These are phyloP conservation scores for Chaetomiaceae sp. DNA, from an alignment of 2,329 filamentous ascomycete species.

Conservation along the genomic window DNA sequence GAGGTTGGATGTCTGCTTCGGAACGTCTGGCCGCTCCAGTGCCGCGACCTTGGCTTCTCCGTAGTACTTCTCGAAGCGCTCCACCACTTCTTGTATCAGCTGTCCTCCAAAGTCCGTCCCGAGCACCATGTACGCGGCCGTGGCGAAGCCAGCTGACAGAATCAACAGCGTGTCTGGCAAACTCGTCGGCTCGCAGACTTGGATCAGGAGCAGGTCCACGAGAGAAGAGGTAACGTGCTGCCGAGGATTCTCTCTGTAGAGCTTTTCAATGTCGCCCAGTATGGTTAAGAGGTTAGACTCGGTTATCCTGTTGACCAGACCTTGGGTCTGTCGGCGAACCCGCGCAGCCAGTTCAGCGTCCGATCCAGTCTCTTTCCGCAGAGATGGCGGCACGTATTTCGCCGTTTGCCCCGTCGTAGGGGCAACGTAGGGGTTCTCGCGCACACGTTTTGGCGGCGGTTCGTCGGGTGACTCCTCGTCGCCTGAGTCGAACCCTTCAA, in stretches of 20 bases:
- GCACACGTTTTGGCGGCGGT: conserved; percentile 41
- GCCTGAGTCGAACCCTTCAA: conserved; percentile 14
- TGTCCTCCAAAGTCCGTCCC: conserved; percentile 89
- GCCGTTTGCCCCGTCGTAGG: conserved; percentile 50
- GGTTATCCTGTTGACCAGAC: conserved; percentile 86
- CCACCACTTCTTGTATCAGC: conserved; percentile 72
- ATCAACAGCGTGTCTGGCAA: conserved; percentile 88
- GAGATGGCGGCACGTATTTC: conserved; percentile 88
- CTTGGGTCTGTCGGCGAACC: conserved; percentile 76
- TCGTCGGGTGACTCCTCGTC: conserved; percentile 20
- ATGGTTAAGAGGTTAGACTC: conserved; percentile 87
- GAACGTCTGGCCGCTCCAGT: conserved; percentile 29
- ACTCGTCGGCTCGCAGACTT: conserved; percentile 72
- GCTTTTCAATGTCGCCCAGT: conserved; percentile 70
- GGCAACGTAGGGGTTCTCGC: conserved; percentile 87
- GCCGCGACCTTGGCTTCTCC: conserved; percentile 36
- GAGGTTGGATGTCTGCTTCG: conserved; percentile 69
- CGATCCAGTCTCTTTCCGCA: conserved; percentile 59
- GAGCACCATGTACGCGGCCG: conserved; percentile 80
- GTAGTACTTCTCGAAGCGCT: conserved; percentile 67
- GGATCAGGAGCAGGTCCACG: conserved; percentile 70
- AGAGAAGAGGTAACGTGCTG: conserved; percentile 81
- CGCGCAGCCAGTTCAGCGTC: conserved; percentile 64
- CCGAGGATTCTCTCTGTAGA: conserved; percentile 81
- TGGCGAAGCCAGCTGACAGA: conserved; percentile 82